These are phyloP conservation scores for Kentomonas sorsogonicus DNA, from an alignment of 208 protist genomes.

Conservation along the genomic window DNA sequence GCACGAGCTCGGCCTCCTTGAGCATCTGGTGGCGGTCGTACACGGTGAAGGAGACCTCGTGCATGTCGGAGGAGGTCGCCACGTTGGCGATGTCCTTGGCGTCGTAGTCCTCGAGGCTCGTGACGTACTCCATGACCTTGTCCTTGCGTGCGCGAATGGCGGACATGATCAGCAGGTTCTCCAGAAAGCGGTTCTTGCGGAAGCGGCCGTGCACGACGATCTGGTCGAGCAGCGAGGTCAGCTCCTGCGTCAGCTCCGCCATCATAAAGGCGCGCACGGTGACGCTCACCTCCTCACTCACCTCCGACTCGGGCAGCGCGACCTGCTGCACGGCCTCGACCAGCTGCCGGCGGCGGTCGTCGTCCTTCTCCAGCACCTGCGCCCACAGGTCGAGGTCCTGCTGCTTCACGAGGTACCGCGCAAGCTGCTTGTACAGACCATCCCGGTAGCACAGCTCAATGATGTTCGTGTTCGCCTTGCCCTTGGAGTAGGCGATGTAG, in stretches of 20 bases:
- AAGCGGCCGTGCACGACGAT: slow-evolving; percentile 99
- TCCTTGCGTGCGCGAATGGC: slow-evolving; percentile 95
- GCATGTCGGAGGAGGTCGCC: slow-evolving; percentile 90
- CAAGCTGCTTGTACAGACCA: slow-evolving; percentile 96
- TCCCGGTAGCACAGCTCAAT: slow-evolving; percentile 96
- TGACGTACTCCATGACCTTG: slow-evolving; percentile 99
- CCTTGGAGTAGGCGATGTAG: slow-evolving; percentile 95
- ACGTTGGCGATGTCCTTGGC: slow-evolving; percentile 97
- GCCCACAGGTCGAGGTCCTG: slow-evolving; percentile 97
- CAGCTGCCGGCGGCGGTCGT: slow-evolving; percentile 84
- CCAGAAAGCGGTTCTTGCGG: slow-evolving; percentile 97
- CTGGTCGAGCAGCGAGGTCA: slow-evolving; percentile 99
- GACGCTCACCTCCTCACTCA: slow-evolving; percentile 96
- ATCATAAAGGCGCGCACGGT: slow-evolving; percentile 99
- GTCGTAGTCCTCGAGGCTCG: slow-evolving; percentile 98
- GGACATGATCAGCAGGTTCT: slow-evolving; percentile 99
- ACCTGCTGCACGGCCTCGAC: slow-evolving; percentile 99
- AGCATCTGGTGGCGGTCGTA: slow-evolving; percentile 98
- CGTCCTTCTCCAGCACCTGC: slow-evolving; percentile 91
- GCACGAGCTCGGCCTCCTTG: slow-evolving; percentile 95
- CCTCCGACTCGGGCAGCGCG: slow-evolving; percentile 96
- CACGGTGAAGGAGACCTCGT: slow-evolving; percentile 98
- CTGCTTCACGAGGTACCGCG: slow-evolving; percentile 97
- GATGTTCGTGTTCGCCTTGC: slow-evolving; percentile 96
- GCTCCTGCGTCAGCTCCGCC: slow-evolving; percentile 97